phyloP scores from a whole-genome alignment of 768 basidiomycete genomes.

The Stropharia rugosoannulata region DNA sequence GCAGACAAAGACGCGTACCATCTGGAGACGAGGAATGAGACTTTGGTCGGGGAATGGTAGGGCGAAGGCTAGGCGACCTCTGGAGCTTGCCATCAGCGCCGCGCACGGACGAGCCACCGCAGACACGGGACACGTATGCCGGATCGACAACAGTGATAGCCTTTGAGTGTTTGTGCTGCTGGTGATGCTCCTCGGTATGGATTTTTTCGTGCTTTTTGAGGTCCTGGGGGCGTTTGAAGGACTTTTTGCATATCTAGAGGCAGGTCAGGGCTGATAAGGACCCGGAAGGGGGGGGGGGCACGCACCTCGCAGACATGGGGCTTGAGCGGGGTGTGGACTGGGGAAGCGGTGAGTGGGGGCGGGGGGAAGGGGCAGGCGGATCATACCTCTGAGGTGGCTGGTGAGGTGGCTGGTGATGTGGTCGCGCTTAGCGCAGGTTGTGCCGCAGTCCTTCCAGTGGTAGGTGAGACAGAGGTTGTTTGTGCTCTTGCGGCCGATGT shows the following conservation, averaged over 20 bases:
- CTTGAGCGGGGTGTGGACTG: conserved; percentile 95
- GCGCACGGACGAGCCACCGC: conserved; percentile 42
- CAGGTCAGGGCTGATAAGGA: conserved; percentile 8
- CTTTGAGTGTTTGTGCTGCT: conserved; percentile 95
- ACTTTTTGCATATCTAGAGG: conserved; percentile 83
- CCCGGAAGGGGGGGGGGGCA: background rate
- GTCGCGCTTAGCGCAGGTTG: conserved; percentile 93
- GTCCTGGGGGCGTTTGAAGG: conserved; percentile 99
- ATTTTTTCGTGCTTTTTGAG: conserved; percentile 99
- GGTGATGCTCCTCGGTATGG: conserved; percentile 97
- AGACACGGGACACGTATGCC: conserved; percentile 62
- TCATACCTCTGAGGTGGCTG: conserved; percentile 85
- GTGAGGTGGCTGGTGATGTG: conserved; percentile 99
- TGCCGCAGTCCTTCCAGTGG: conserved; percentile 94
- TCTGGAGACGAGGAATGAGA: conserved; percentile 51
- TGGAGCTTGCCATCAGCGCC: conserved; percentile 23
- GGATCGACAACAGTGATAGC: conserved; percentile 89
- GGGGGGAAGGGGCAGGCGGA: conserved; percentile 1
- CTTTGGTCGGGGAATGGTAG: conserved; percentile 41
- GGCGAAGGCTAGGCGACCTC: conserved; percentile 30
- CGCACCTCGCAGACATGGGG: conserved; percentile 88
- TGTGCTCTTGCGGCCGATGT: conserved; percentile 93
- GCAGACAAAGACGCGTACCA: conserved; percentile 27
- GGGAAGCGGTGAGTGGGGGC: background rate
- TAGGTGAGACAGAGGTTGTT: conserved; percentile 96